Conservation (phyloP, 2,329 filamentous ascomycete species). For the Alternaria sp. region DNA sequence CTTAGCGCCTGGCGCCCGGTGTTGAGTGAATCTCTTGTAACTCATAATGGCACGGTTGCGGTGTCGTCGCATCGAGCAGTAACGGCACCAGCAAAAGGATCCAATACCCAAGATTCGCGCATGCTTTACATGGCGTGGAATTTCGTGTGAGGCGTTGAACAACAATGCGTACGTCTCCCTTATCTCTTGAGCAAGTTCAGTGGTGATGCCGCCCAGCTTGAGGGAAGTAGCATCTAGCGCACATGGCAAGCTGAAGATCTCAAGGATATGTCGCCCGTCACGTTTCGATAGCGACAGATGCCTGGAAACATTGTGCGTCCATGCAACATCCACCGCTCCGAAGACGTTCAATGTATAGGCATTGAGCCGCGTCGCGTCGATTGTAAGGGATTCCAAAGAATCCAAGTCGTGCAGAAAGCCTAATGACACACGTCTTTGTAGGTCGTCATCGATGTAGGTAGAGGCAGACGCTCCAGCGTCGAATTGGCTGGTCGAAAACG, state of each 20-base stretch:
- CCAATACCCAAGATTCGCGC: not conserved
- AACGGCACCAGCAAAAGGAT: constrained; percentile 28
- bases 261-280: constrained; percentile 19
- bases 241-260: constrained; percentile 30
- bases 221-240: constrained; percentile 17
- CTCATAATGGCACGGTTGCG: constrained; percentile 6
- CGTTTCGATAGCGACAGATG: constrained; percentile 27
- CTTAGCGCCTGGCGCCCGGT: not conserved
- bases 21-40: constrained; percentile 9
- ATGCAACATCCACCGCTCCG: constrained; percentile 27
- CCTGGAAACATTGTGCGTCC: constrained; percentile 19
- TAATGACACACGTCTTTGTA: not conserved
- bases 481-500: not conserved
- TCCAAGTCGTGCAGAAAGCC: not conserved
- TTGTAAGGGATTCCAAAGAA: not conserved
- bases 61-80: constrained; percentile 27
- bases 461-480: not conserved
- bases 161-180: constrained; percentile 28
- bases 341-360: constrained; percentile 25
- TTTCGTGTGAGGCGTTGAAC: constrained; percentile 21
- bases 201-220: not conserved
- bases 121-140: not conserved
- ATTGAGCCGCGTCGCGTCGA: constrained; percentile 19
- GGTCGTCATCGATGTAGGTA: not conserved
- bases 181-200: constrained; percentile 27